Percentiles rank a stretch among this genome's conserved stretches.
Conservation (phyloP, 495 filamentous ascomycete species). For the Penicillium antarcticum region DNA sequence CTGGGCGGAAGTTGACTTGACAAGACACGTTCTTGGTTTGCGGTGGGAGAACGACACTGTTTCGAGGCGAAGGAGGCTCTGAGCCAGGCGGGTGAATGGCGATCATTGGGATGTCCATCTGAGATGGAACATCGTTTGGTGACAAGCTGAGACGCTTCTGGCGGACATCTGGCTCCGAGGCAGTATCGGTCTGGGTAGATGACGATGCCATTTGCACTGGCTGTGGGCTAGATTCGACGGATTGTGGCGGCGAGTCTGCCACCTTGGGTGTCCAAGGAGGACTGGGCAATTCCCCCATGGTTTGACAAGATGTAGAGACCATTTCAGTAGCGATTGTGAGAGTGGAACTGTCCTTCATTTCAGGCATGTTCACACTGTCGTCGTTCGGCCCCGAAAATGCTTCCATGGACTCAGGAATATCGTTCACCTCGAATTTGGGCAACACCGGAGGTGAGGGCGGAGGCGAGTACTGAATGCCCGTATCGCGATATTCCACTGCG, state of each 20-base stretch:
- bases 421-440: not conserved
- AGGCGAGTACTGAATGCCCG: conserved; percentile 78
- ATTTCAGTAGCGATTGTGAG: conserved; percentile 44
- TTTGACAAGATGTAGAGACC: conserved; percentile 73
- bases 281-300: conserved; percentile 61
- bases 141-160: conserved; percentile 11
- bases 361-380: not conserved
- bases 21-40: conserved; percentile 59
- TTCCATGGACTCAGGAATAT: not conserved
- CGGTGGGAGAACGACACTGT: conserved; percentile 59
- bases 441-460: conserved; percentile 66
- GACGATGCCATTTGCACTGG: conserved; percentile 43
- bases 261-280: conserved; percentile 65
- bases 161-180: conserved; percentile 6
- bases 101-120: conserved; percentile 56
- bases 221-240: conserved; percentile 8
- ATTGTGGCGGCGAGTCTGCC: conserved; percentile 23
- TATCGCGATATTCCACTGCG: conserved; percentile 58
- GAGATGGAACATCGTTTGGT: conserved; percentile 18
- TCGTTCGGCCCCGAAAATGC: not conserved
- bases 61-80: conserved; percentile 60
- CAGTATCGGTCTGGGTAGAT: conserved; percentile 69
- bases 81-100: conserved; percentile 63
- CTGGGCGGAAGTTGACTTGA: conserved; percentile 44
- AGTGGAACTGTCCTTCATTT: conserved; percentile 28